Evolutionary conservation across 176 grass and related monocot genomes (phyloP), one percentile per base, ranked within the genome.

Genomic region (Cocos nucifera): DNA sequence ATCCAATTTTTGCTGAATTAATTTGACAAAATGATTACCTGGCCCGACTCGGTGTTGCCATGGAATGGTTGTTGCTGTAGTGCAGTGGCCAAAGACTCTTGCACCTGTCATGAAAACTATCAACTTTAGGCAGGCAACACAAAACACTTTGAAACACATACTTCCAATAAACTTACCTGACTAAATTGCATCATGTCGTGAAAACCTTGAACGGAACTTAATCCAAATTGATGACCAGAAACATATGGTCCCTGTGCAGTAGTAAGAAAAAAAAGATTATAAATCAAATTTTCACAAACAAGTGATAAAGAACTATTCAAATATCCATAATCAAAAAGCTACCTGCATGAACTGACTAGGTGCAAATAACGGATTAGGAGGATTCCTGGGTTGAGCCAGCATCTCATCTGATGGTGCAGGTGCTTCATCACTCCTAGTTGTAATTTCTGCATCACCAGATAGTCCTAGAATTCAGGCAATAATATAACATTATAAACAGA

Each of bases 271-370:
- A 50, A 21, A 44, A 2, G 35, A 12, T 59, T 65, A 19, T 69
- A 25, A 32, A 60, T 35, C 19, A 44, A 44, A 21, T 19, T 20
- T 56, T 56, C 4, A 39, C 10, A 53, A 63, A 19, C 2, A 50
- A 62, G 60, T 49, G 50, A 39, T 4, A 50, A 16, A 7, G 35
- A 22, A 59, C 15, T 24, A n/a, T 7, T 5, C 55, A 60, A 63
- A 61, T 56, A 39, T 17, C 20, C 19, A 63, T 9, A 16, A 69
- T 9, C 54, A 80, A 62, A 21, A 49, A 79, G 22, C 53, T 72
- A 95, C 90, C 90, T 95, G 90, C 73, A 95, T 89, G 15, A 95
- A 66, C 69, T 83, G 90, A 56, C 51, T 86, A 69, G 82, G 57
- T 27, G 70, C 69, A 78, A 89, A 77, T 56, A 89, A 89, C 39